phyloP scores from a whole-genome alignment of 768 basidiomycete genomes.

The Austroboletus eburneus region DNA sequence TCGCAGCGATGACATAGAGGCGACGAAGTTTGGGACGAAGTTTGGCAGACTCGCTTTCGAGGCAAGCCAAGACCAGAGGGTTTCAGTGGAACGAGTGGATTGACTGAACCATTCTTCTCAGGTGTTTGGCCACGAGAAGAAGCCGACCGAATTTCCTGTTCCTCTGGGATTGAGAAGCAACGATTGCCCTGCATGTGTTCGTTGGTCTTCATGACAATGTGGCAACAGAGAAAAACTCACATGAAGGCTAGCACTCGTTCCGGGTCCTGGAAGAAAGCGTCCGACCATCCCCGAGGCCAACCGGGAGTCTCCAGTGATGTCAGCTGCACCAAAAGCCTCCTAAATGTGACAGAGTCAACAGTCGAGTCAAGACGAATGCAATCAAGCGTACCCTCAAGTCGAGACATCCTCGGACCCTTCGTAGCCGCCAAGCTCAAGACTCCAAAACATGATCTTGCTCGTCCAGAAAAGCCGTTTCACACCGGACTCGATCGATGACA shows the following conservation, averaged over 20 bases:
- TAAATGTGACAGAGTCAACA: not conserved
- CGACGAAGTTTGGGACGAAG: not conserved
- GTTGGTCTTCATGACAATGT: not conserved
- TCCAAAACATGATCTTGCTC: not conserved
- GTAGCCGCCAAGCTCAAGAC: not conserved
- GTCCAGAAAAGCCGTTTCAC: not conserved
- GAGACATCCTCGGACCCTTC: constrained; percentile 5
- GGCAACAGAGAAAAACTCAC: not conserved
- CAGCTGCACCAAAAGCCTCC: not conserved
- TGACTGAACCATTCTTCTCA: not conserved
- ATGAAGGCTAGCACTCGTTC: too few relatives aligned
- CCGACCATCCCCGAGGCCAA: too few relatives aligned
- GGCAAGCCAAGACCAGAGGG: not conserved
- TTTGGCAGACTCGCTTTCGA: not conserved
- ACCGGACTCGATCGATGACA: not conserved
- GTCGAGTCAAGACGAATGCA: too few relatives aligned
- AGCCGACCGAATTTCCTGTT: not conserved
- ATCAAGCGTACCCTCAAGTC: constrained; percentile 2
- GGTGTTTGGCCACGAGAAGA: not conserved
- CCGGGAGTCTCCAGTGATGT: not conserved
- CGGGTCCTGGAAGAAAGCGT: too few relatives aligned
- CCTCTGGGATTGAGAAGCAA: not conserved
- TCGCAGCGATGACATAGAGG: constrained; percentile 5
- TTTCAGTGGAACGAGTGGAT: constrained; percentile 7
- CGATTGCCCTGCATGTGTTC: not conserved